phyloP scores from a whole-genome alignment of 2,329 filamentous ascomycete species.

The Aspergillus vadensis region DNA sequence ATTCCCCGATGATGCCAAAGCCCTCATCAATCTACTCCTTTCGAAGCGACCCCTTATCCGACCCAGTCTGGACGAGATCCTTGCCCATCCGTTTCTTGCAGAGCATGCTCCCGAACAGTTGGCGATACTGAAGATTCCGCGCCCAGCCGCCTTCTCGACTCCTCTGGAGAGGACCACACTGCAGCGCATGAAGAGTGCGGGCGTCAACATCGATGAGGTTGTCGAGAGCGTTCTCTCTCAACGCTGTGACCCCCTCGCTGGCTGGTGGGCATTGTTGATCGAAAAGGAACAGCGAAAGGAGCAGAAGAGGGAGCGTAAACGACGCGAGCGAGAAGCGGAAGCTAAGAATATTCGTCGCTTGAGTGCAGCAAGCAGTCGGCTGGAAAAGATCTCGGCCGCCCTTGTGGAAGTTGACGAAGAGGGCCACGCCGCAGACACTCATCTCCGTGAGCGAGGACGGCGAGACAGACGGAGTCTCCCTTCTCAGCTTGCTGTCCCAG shows the following conservation, averaged over 20 bases:
- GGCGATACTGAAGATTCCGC: conserved; percentile 79
- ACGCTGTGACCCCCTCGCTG: conserved; percentile 83
- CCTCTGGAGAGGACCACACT: conserved; percentile 86
- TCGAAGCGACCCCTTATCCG: conserved; percentile 86
- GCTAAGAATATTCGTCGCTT: conserved; percentile 76
- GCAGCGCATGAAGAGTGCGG: conserved; percentile 88
- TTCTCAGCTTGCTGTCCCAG: conserved; percentile 65
- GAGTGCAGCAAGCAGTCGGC: conserved; percentile 83
- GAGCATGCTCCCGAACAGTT: conserved; percentile 88
- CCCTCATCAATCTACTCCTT: conserved; percentile 75
- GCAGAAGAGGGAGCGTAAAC: conserved; percentile 73
- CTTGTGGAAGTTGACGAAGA: conserved; percentile 80
- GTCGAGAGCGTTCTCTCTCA: conserved; percentile 92
- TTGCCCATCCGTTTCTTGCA: conserved; percentile 82
- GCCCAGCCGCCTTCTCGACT: conserved; percentile 80
- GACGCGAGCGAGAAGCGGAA: conserved; percentile 81
- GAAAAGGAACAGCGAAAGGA: conserved; percentile 95
- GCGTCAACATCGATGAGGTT: conserved; percentile 89
- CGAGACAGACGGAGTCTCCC: conserved; percentile 72
- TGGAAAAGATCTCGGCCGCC: conserved; percentile 77
- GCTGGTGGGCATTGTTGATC: conserved; percentile 93
- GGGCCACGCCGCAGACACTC: conserved; percentile 54
- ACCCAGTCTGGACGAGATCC: conserved; percentile 79
- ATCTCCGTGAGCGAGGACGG: conserved; percentile 72
- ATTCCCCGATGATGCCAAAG: conserved; percentile 74